Evolutionary conservation across 805 yeast species (phyloP).

Genomic region (Groenewaldozyma salmanticensis): DNA sequence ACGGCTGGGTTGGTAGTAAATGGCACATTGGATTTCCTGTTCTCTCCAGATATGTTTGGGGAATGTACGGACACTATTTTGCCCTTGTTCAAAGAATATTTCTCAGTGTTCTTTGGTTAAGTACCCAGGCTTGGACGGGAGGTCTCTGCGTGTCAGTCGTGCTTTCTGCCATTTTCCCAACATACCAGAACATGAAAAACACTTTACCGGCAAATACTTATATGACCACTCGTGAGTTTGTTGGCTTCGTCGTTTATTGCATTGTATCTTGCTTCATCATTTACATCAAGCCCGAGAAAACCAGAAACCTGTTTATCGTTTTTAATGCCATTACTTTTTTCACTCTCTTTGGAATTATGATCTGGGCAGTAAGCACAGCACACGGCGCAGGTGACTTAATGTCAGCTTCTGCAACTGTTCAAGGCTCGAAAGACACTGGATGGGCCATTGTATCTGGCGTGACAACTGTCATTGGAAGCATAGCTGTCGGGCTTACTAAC

Average conservation of each 20-base stretch:
- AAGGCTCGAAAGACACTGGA: conserved; percentile 23
- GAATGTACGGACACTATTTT: conserved; percentile 36
- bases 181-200: conserved; percentile 32
- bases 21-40: conserved; percentile 44
- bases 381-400: conserved; percentile 15
- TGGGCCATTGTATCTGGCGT: conserved; percentile 37
- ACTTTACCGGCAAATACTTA: conserved; percentile 31
- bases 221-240: conserved; percentile 29
- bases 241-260: conserved; percentile 34
- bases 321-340: conserved; percentile 31
- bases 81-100: conserved; percentile 37
- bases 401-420: conserved; percentile 18
- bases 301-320: conserved; percentile 28
- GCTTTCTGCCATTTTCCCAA: conserved; percentile 23
- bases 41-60: conserved; percentile 36
- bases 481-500: conserved; percentile 33
- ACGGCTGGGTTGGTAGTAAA: conserved; percentile 39
- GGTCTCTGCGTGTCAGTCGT: conserved; percentile 31
- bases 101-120: conserved; percentile 38
- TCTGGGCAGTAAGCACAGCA: conserved; percentile 21
- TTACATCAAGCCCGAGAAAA: conserved; percentile 19
- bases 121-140: conserved; percentile 39
- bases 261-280: conserved; percentile 3
- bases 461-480: conserved; percentile 31
- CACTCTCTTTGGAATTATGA: conserved; percentile 21